Percentiles rank a stretch among this genome's conserved stretches.
phyloP scores from a whole-genome alignment of 495 filamentous ascomycete species.

The Podospora anserina region DNA sequence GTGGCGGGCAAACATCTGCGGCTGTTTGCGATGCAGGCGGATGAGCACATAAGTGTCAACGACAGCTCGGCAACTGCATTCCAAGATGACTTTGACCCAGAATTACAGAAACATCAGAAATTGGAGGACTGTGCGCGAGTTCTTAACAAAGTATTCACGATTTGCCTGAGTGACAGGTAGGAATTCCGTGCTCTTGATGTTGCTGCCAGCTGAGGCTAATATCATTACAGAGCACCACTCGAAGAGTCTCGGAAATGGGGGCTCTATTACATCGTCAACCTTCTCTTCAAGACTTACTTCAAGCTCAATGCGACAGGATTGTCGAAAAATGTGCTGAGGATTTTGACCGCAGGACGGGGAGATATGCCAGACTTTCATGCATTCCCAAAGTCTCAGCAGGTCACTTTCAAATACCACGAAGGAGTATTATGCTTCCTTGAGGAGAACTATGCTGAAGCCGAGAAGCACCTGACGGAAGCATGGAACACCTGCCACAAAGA shows the following conservation, averaged over 20 bases:
- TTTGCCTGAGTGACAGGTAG: constrained; percentile 87
- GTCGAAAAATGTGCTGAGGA: constrained; percentile 83
- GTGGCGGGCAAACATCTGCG: constrained; percentile 77
- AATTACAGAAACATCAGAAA: constrained; percentile 69
- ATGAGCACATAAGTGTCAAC: constrained; percentile 53
- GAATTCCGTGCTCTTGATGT: constrained; percentile 22
- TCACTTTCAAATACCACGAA: constrained; percentile 95
- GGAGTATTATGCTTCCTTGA: constrained; percentile 88
- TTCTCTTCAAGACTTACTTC: constrained; percentile 98
- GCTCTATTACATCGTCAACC: constrained; percentile 85
- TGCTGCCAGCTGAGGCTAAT: constrained; percentile 13
- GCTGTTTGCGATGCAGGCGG: constrained; percentile 83
- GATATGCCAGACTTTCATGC: constrained; percentile 72
- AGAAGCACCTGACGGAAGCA: constrained; percentile 73
- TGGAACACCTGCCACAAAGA: constrained; percentile 70
- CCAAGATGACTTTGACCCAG: constrained; percentile 72
- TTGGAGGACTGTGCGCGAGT: constrained; percentile 85
- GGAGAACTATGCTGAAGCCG: constrained; percentile 84
- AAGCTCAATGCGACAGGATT: constrained; percentile 85
- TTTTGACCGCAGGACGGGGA: constrained; percentile 65
- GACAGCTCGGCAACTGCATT: constrained; percentile 46
- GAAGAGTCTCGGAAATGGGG: constrained; percentile 97
- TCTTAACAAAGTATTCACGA: constrained; percentile 81
- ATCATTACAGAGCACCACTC: constrained; percentile 62
- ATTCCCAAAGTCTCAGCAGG: constrained; percentile 84